Evolutionary conservation across 331 rosid genomes (phyloP).

Genomic region (Malus hybrid): DNA sequence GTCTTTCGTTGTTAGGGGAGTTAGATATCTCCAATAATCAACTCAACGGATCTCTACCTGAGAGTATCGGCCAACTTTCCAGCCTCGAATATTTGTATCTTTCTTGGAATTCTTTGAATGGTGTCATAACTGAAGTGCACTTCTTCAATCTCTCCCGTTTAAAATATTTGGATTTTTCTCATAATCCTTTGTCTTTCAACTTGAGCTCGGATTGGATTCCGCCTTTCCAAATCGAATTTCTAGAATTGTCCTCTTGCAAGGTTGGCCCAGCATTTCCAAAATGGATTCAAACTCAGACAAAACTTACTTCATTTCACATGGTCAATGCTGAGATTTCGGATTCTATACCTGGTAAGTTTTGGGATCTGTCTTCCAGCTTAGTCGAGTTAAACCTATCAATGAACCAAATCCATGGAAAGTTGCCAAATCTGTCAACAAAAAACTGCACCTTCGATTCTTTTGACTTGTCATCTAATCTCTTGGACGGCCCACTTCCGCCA

Average conservation of each 20-base stretch:
- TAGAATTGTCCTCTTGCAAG: constrained; percentile 18
- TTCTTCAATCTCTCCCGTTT: constrained; percentile 15
- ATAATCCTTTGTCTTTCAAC: constrained; percentile 23
- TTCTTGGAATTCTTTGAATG: constrained; percentile 14
- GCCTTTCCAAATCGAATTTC: background rate
- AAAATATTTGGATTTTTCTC: too few species aligned
- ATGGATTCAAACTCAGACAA: constrained; percentile 28
- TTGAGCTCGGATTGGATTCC: constrained; percentile 26
- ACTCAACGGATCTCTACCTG: constrained; percentile 11
- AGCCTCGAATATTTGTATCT: constrained; percentile 10
- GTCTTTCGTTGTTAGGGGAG: background rate
- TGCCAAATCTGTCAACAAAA: constrained; percentile 4
- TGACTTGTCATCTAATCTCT: constrained; percentile 11
- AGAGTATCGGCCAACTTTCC: constrained; percentile 9
- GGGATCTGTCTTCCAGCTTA: constrained; percentile 5
- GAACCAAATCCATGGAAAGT: constrained; percentile 9
- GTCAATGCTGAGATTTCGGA: constrained; percentile 1
- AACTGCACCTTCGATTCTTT: background rate
- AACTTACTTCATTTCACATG: background rate
- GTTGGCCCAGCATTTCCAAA: constrained; percentile 34
- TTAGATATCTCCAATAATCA: constrained; percentile 12
- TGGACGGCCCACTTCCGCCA: constrained; percentile 10
- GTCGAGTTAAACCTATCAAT: background rate
- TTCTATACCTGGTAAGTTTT: constrained; percentile 20
- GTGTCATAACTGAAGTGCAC: constrained; percentile 17